A percentile compares a stretch with the other conserved stretches of the same genome.
Evolutionary conservation across 2,329 filamentous ascomycete genomes (phyloP).

Genomic region (Hymenoscyphus repandus): DNA sequence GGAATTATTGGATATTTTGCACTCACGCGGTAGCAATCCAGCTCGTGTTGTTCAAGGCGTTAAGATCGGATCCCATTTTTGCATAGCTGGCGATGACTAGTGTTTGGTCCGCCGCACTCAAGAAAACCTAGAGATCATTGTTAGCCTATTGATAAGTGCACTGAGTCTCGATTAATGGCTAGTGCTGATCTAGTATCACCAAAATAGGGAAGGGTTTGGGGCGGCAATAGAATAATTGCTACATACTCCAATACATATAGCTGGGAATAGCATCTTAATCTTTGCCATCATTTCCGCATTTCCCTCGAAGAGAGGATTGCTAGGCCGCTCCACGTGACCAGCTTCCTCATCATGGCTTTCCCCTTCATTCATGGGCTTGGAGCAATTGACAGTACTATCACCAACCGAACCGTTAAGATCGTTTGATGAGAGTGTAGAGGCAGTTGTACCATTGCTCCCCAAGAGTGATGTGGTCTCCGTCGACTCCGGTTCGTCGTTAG

Average conservation of each 20-base stretch:
- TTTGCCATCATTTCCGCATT: conserved; percentile 31
- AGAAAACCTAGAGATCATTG: conserved; percentile 50
- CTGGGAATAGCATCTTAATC: conserved; percentile 55
- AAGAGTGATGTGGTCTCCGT: conserved; percentile 1
- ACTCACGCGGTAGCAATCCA: conserved; percentile 62
- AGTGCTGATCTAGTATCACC: not conserved
- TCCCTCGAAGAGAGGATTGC: conserved; percentile 22
- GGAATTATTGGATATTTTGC: too few relatives aligned
- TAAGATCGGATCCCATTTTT: conserved; percentile 68
- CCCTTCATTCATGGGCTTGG: not conserved
- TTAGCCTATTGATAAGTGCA: not conserved
- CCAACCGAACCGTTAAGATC: not conserved
- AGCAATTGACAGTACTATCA: not conserved
- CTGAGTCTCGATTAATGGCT: too few relatives aligned
- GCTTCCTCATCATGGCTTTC: conserved; percentile 12
- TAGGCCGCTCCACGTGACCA: conserved; percentile 10
- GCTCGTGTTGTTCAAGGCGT: conserved; percentile 67
- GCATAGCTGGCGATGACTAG: conserved; percentile 75
- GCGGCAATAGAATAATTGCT: not conserved
- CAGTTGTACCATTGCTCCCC: not conserved
- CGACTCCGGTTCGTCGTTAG: not conserved
- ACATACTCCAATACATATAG: conserved; percentile 55
- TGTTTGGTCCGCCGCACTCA: conserved; percentile 71
- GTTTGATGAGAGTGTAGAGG: not conserved
- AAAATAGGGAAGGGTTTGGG: not conserved